A percentile compares a stretch with the other conserved stretches of the same genome.
phyloP scores from a whole-genome alignment of 768 basidiomycete species.

The Glaciozyma martinii region DNA sequence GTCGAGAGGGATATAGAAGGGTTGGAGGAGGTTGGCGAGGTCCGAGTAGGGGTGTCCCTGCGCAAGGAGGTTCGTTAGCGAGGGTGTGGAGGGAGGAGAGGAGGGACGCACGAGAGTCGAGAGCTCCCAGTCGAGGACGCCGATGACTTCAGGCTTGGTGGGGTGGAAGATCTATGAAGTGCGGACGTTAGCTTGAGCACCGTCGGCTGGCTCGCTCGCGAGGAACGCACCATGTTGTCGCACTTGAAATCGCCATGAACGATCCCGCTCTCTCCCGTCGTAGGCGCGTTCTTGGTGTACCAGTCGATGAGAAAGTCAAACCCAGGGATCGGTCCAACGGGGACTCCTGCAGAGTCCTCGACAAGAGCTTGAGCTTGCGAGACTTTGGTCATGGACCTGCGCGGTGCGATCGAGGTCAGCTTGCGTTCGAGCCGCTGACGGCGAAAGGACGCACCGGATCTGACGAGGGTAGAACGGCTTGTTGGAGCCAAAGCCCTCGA shows the following conservation, averaged over 20 bases:
- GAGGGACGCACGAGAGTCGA: slow-evolving; percentile 71
- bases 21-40: slow-evolving; percentile 77
- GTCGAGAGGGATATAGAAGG: slow-evolving; percentile 50
- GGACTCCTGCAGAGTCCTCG: slow-evolving; percentile 52
- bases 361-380: slow-evolving; percentile 67
- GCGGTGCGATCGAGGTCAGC: too few relatives aligned
- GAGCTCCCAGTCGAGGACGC: slow-evolving; percentile 94
- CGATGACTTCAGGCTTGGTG: slow-evolving; percentile 82
- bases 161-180: slow-evolving; percentile 59
- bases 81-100: not conserved
- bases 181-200: not conserved
- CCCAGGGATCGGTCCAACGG: slow-evolving; percentile 62
- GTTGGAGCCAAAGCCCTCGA: slow-evolving; percentile 60
- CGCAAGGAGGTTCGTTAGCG: slow-evolving; percentile 32
- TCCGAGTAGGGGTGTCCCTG: slow-evolving; percentile 57
- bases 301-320: slow-evolving; percentile 64
- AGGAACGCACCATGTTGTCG: slow-evolving; percentile 67
- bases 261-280: slow-evolving; percentile 61
- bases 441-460: slow-evolving; percentile 42
- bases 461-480: slow-evolving; percentile 87
- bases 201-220: too few relatives aligned
- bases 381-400: slow-evolving; percentile 68
- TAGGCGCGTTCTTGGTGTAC: slow-evolving; percentile 64
- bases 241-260: slow-evolving; percentile 97
- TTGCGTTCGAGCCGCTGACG: not conserved